Base-by-base conservation (phyloP, 345 rosid species). In the Pugionium dolabratum region DNA sequence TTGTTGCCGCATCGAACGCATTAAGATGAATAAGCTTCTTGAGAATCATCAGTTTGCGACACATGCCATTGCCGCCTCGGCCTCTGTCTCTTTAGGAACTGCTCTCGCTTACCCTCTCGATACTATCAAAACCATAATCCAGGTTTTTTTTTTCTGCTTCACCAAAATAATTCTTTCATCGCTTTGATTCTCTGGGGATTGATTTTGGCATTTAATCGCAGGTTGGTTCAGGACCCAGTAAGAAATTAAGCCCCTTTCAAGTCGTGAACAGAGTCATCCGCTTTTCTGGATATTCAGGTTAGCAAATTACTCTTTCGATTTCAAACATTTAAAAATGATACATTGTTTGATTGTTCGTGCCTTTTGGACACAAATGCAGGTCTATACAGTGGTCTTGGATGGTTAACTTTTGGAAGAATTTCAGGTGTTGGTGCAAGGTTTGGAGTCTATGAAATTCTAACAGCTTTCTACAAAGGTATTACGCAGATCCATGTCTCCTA, bases 391-490 rank as follows among this genome's bases (percentile, higher is more conserved):
- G 97, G 97, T 55, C 74, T 86, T 72, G 88, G 83, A 54, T 85
- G 85, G 85, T 80, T 81, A 66, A 81, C 78, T 4, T 51, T 82
- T 35, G 96, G 89, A 42, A 90, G 92, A 75, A 80, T 75, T 41
- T 79, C 84, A 2, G 86, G 95, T 33, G 7, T 86, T 42, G 97
- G 91, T 62, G 80, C 85, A 63, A 87, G 96, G 35, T 93, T 93
- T 68, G 97, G 98, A 44, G 72, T 77, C 39, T 93, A 86, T 74
- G 97, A 93, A 79, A 79, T 88, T 61, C 72, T 88, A 36, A 81
- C 95, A 32, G 97, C 96, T 53, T 93, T 80, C 62, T 81, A 64
- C 71, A 90, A 84, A 86, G 98, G 97, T 93, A 77, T n/a, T 47
- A 41, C 27, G 4, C 45, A 29, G 28, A 30, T 29, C 41, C 47